Conservation (phyloP, 176 grass and related monocot species). For the Triticum timopheevii region DNA sequence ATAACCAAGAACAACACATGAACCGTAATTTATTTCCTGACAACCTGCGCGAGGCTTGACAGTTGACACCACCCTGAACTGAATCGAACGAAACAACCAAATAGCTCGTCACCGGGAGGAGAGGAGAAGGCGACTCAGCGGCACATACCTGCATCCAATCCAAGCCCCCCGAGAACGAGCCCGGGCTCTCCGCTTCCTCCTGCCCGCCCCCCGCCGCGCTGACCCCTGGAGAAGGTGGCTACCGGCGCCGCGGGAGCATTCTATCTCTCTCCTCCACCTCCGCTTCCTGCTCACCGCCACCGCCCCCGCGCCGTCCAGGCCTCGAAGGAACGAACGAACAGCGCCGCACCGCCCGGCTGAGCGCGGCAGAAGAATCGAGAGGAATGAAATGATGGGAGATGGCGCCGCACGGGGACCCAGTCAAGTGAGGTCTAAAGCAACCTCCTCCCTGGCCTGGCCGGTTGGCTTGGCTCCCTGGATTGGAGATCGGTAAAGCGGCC, state of each 20-base stretch:
- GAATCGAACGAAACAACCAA: not conserved
- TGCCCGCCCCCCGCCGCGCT: not conserved
- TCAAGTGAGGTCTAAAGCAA: not conserved
- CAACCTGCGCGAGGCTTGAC: not conserved
- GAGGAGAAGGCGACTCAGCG: not conserved
- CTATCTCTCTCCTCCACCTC: not conserved
- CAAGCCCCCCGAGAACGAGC: not conserved
- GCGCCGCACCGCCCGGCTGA: not conserved
- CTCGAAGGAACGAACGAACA: not conserved
- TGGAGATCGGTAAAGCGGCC: not conserved
- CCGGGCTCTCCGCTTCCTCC: not conserved
- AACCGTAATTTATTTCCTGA: not conserved
- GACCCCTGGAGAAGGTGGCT: not conserved
- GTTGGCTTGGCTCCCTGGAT: not conserved
- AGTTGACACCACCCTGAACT: not conserved
- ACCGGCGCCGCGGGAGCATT: not conserved
- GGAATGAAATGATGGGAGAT: constrained; percentile 13
- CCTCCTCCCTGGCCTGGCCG: not conserved
- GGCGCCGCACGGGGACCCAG: constrained; percentile 26
- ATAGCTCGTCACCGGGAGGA: not conserved
- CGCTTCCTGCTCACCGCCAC: not conserved
- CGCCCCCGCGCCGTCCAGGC: not conserved
- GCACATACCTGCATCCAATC: constrained; percentile 53
- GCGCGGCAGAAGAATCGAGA: not conserved
- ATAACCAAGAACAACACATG: not conserved